Evolutionary conservation across 306 rosid species (phyloP), one percentile per base, ranked within the genome.

Genomic region (Castanea crenata): DNA sequence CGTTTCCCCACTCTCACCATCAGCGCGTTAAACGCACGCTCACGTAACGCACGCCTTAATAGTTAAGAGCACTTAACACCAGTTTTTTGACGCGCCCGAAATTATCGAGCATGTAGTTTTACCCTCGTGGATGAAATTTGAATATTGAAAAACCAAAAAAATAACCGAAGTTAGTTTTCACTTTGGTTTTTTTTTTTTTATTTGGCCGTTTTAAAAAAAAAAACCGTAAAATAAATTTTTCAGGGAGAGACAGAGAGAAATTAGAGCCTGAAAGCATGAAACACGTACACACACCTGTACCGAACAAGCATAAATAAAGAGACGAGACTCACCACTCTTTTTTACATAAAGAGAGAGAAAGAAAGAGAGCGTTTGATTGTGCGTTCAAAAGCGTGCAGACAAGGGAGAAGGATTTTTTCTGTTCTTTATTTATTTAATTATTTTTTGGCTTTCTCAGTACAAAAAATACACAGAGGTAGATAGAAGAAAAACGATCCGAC

Each of bases 341-440:
- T 21, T 11, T 5, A 2, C 65, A 9, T 25, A 52, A 25, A 76
- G 62, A 55, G 16, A 68, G 3, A 1, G 0, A 74, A 14, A 34
- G 41, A 56, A 14, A 31, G 31, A 21, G 63, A 71, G 54, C 19
- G 46, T 55, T 3, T 3, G 16, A 76, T 20, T 19, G 71, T 54
- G 61, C 29, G 83, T 80, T 82, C 55, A 77, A 85, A 85, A 87
- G 91, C 85, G 90, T 82, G 87, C 68, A 81, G 85, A 78, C 62
- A 75, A 54, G 82, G 77, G 86, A 21, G 78, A 78, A 64, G 84
- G 82, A 79, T 82, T 84, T 84, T 68, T n/a, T 79, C 65, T 8
- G 23, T 41, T 9, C 1, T 44, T 7, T 44, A 0, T 49, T 38
- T 38, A 1, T 25, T 25, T 25, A 1, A 0, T 1, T 25, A 1